Evolutionary conservation across 345 rosid species (phyloP), one percentile per base, ranked within the genome.

Genomic region (Pelargonium nanum): DNA sequence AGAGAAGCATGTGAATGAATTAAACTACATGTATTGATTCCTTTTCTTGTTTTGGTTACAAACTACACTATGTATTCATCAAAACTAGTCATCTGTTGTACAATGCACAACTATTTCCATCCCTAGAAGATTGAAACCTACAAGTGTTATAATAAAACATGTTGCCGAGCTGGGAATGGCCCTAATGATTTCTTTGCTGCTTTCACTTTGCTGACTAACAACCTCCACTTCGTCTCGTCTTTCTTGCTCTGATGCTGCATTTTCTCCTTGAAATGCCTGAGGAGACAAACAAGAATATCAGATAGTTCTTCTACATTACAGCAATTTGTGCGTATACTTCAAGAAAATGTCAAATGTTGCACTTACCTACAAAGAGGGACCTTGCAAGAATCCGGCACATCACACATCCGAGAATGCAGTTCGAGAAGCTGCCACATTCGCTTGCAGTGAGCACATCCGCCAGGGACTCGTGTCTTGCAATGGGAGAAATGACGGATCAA

Each of bases 371-470:
- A 88, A 58, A 91, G 95, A 51, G 96, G 96, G 68, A 91, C 85
- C 68, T 73, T 78, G 92, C 96, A 91, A 57, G 71, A 70, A 68
- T 86, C 89, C 21, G 87, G 88, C 51, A 82, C 81, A 4, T 70
- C 58, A 56, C 98, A 86, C 79, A 86, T 74, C 48, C 92, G 82
- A 57, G 98, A 85, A 70, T 91, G 96, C 71, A 91, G 84, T 71
- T 88, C 87, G 67, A 88, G 83, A 62, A 91, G 90, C 81, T 86
- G 96, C 91, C 96, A 83, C 92, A 85, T 83, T 24, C 90, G 79
- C 70, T 86, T 91, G 80, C 98, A 91, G 60, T 75, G 85, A 53
- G 61, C 65, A 55, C 96, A 91, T 54, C 84, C 85, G 26, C 82
- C 85, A 56, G 88, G 87, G 60, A 78, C 86, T 19, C 89, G 85